Base-by-base conservation (phyloP, 2,329 filamentous ascomycete species). In the Aaosphaeria pasadenensis region DNA sequence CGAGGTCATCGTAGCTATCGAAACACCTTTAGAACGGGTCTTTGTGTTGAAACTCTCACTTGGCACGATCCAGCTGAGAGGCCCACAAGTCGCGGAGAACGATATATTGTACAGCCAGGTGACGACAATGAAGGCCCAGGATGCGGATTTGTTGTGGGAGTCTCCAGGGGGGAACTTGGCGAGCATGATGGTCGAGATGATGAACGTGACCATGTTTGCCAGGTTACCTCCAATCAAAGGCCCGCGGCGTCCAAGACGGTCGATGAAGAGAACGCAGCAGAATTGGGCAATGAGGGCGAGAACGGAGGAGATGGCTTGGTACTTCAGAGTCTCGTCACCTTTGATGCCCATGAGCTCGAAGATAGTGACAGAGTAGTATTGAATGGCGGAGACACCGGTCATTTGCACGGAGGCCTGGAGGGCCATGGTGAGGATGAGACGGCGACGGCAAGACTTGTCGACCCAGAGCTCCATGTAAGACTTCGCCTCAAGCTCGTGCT, bases 41-140 rank as follows among this genome's bases (percentile, higher is more conserved):
- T 84, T 81, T 2, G 85, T 91, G 68, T 91, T 87, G 70, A 91
- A 91, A 38, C 89, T 86, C 63, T 89, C 86, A 43, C 86, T 84
- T 0, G 81, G 82, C 51, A 85, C 83, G 46, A 81, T 80, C 78
- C 79, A 83, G 17, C 79, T 77, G 1, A 90, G 71, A 0, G 87
- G 86, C 24, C 87, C 87, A 50, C 85, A 88, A 2, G 85, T 86
- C 32, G 79, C 78, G 4, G 79, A 85, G 76, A 89, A 91, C 39
- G 78, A 85, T 73, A 90, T 87, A 71, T 91, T 91, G 77, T 89
- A 91, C 1, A 88, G 65, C 88, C 88, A 91, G 1, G 87, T 91
- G 58, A 82, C 77, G 59, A 84, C 79, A 52, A 91, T 91, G 69
- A 91, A 92, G 1, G 82, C 86, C 85, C 86, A 89, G 5, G 78